Percentiles rank a stretch among this genome's conserved stretches.
phyloP scores from a whole-genome alignment of 2,329 filamentous ascomycete genomes.

The Sporothrix curviconia region DNA sequence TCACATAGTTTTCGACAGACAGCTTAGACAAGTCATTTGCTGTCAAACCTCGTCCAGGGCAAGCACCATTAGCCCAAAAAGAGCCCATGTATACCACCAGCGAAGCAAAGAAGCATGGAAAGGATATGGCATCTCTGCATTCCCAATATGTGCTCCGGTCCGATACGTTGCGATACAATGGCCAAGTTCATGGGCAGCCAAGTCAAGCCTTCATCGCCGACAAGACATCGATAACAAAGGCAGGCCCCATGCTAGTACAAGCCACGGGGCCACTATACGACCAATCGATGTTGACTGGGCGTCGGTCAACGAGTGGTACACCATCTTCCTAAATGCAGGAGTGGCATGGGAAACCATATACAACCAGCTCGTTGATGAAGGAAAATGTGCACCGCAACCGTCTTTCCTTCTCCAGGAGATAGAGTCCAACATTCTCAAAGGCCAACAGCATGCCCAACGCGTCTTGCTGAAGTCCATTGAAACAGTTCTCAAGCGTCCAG shows the following conservation, averaged over 20 bases:
- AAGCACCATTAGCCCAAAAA: too few species aligned
- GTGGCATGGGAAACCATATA: slow-evolving; percentile 58
- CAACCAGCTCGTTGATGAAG: slow-evolving; percentile 40
- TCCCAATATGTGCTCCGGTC: too few species aligned
- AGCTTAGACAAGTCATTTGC: slow-evolving; percentile 73
- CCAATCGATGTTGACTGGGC: slow-evolving; percentile 67
- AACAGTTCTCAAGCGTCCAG: slow-evolving; percentile 70
- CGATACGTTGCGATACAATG: too few species aligned
- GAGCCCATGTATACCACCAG: too few species aligned
- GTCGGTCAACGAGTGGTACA: slow-evolving; percentile 67
- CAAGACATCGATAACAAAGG: slow-evolving; percentile 15
- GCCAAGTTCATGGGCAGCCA: too few species aligned
- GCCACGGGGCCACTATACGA: slow-evolving; percentile 23
- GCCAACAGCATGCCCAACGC: slow-evolving; percentile 62
- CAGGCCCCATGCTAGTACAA: slow-evolving; percentile 30
- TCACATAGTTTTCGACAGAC: slow-evolving; percentile 62
- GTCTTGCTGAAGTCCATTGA: slow-evolving; percentile 73
- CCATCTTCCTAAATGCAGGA: slow-evolving; percentile 60
- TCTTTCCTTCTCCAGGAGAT: slow-evolving; percentile 34
- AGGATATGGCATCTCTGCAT: too few species aligned
- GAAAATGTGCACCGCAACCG: slow-evolving; percentile 27
- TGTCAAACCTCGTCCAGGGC: too few species aligned
- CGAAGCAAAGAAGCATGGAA: too few species aligned
- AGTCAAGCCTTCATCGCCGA: too few species aligned
- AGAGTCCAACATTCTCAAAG: slow-evolving; percentile 44